Conservation (phyloP, 495 filamentous ascomycete species). For the Tuber aestivum region DNA sequence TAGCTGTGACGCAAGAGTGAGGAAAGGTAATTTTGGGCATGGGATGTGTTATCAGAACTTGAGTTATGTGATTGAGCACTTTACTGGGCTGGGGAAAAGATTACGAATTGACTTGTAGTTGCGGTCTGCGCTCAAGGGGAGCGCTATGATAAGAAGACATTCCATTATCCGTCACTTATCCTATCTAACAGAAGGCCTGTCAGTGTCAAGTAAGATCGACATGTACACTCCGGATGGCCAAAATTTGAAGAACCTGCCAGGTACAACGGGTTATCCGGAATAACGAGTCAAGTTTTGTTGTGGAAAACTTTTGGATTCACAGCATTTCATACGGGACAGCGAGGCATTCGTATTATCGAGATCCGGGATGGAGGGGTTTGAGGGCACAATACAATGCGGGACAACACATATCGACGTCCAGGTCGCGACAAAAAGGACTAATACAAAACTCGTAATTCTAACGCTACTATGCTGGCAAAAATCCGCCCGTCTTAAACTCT, state of each 20-base stretch:
- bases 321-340: too few relatives aligned
- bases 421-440: neutral
- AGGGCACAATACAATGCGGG: neutral
- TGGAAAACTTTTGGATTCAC: too few relatives aligned
- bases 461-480: neutral
- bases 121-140: neutral
- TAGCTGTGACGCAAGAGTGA: neutral
- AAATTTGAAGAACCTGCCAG: too few relatives aligned
- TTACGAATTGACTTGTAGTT: neutral
- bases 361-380: too few relatives aligned
- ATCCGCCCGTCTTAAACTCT: neutral
- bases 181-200: neutral
- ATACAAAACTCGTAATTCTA: neutral
- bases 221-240: too few relatives aligned
- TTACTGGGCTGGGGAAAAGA: neutral
- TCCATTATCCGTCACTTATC: neutral
- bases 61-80: neutral
- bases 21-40: neutral
- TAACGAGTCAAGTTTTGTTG: too few relatives aligned
- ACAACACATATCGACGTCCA: neutral
- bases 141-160: neutral
- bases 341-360: too few relatives aligned
- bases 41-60: neutral
- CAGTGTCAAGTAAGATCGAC: neutral
- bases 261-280: too few relatives aligned